Percentiles rank a stretch among this genome's conserved stretches.
phyloP scores from a whole-genome alignment of 169 alveolate species.

The Plasmodium blacklocki region DNA sequence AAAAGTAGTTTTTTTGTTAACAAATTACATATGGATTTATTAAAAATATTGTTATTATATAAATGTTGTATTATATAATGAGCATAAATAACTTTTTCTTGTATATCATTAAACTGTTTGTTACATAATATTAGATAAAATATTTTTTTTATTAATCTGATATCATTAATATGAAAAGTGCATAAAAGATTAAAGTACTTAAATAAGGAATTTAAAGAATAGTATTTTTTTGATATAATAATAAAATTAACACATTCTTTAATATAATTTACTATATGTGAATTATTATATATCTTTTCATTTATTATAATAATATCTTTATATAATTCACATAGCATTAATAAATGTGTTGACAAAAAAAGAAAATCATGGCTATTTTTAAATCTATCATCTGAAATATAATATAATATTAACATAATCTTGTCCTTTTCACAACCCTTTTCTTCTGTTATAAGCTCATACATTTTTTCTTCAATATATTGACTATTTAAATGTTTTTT shows the following conservation, averaged over 20 bases:
- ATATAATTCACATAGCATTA: not conserved
- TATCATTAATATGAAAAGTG: constrained; percentile 20
- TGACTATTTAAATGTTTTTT: not conserved
- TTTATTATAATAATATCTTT: constrained; percentile 2
- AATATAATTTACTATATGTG: constrained; percentile 1
- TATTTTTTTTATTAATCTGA: constrained; percentile 12
- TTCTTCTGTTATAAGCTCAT: not conserved
- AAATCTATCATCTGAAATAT: not conserved
- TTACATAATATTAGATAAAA: constrained; percentile 10
- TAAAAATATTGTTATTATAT: constrained; percentile 14
- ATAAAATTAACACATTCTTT: constrained; percentile 6
- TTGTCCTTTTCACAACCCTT: not conserved
- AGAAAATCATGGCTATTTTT: not conserved
- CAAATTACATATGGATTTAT: constrained; percentile 1
- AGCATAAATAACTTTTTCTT: constrained; percentile 25
- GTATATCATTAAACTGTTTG: constrained; percentile 8
- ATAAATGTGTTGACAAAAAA: not conserved
- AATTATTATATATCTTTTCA: not conserved
- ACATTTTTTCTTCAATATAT: not conserved
- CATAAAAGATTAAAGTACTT: constrained; percentile 24
- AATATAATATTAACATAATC: not conserved
- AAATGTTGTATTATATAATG: constrained; percentile 53
- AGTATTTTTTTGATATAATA: constrained; percentile 3
- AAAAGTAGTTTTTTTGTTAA: constrained; percentile 14
- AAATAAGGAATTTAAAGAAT: constrained; percentile 1